Evolutionary conservation across 202 grass and related monocot genomes (phyloP).

Genomic region (Alloteropsis angusta): DNA sequence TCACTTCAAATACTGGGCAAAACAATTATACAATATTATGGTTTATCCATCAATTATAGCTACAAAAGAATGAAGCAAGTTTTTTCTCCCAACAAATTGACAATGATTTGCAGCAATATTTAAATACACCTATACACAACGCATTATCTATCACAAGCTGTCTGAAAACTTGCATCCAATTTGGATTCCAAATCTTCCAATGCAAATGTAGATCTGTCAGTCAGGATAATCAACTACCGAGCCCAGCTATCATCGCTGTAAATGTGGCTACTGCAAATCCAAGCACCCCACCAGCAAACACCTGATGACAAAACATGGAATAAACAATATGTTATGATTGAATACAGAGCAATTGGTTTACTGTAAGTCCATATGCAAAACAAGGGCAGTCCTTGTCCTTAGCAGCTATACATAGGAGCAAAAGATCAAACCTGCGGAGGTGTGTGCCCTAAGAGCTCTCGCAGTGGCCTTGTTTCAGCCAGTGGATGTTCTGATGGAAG

Average conservation of each 20-base stretch:
- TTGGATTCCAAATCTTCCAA: slow-evolving; percentile 31
- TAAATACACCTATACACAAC: slow-evolving; percentile 23
- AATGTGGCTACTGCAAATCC: slow-evolving; percentile 68
- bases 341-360: not conserved
- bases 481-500: slow-evolving; percentile 90
- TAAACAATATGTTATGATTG: not conserved
- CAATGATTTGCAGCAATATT: not conserved
- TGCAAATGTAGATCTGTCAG: not conserved
- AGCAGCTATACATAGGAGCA: not conserved
- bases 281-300: slow-evolving; percentile 56
- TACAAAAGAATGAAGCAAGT: slow-evolving; percentile 35
- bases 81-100: slow-evolving; percentile 10
- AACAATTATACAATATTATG: slow-evolving; percentile 7
- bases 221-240: slow-evolving; percentile 38
- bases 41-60: slow-evolving; percentile 7
- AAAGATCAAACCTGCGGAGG: slow-evolving; percentile 69
- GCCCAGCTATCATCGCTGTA: slow-evolving; percentile 44
- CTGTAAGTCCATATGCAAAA: not conserved
- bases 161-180: slow-evolving; percentile 15
- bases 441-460: slow-evolving; percentile 82
- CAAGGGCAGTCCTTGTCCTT: not conserved
- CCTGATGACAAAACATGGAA: slow-evolving; percentile 30
- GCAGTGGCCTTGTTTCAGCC: slow-evolving; percentile 69
- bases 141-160: slow-evolving; percentile 8
- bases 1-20: not conserved